Evolutionary conservation across 73 alveolate genomes (phyloP).

Genomic region (Uronychia binucleata): DNA sequence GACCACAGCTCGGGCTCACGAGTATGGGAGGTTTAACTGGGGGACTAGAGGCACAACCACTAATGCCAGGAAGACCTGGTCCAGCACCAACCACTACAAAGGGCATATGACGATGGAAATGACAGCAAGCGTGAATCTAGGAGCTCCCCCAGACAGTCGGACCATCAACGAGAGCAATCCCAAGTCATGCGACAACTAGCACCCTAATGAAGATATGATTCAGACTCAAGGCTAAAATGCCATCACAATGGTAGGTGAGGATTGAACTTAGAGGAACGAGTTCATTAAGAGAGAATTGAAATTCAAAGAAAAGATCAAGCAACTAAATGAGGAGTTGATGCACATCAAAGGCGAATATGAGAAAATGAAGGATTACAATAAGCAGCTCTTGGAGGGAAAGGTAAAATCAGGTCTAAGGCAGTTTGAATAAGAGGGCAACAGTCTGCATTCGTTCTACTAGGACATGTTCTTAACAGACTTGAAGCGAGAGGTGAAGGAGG

Average conservation of each 20-base stretch:
- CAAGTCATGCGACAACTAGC: neutral
- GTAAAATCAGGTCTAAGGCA: neutral
- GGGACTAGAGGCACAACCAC: too few species aligned
- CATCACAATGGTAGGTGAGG: neutral
- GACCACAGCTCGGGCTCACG: too few species aligned
- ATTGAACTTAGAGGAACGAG: neutral
- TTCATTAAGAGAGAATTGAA: neutral
- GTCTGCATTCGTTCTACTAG: neutral
- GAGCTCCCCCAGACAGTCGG: neutral
- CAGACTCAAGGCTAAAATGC: neutral
- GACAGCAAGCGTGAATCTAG: neutral
- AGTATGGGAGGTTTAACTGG: too few species aligned
- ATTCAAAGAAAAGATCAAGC: neutral
- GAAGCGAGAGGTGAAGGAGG: neutral
- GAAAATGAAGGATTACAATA: neutral
- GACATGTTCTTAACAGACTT: conserved; percentile 11
- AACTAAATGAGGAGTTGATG: neutral
- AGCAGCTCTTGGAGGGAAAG: neutral
- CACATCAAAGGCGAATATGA: neutral
- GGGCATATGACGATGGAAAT: neutral
- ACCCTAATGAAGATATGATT: neutral
- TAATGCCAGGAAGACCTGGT: neutral
- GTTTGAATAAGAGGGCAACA: neutral
- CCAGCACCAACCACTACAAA: neutral
- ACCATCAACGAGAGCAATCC: neutral